Conservation (phyloP, 2,329 filamentous ascomycete genomes). For the Thelonectria discophora region DNA sequence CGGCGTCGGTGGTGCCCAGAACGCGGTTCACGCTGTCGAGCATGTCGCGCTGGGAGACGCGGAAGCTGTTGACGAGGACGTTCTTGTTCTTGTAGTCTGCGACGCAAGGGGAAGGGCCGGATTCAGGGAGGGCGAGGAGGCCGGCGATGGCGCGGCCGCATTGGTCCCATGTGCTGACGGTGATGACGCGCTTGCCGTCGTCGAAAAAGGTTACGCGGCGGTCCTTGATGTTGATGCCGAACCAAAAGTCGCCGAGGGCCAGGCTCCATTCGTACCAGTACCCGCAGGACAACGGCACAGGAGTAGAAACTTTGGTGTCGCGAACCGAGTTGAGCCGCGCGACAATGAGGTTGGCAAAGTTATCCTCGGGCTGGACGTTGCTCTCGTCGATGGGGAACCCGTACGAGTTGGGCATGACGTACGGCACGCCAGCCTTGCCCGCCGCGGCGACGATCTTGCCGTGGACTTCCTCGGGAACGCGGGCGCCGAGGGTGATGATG, state of each 20-base stretch:
- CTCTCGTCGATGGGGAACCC: conserved; percentile 56
- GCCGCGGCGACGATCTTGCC: conserved; percentile 62
- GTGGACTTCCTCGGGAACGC: conserved; percentile 56
- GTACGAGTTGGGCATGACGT: conserved; percentile 56
- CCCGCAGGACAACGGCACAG: conserved; percentile 59
- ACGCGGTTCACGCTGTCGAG: conserved; percentile 67
- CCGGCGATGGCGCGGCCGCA: conserved; percentile 63
- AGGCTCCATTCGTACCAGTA: conserved; percentile 66
- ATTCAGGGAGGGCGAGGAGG: conserved; percentile 55
- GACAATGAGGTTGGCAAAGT: conserved; percentile 44
- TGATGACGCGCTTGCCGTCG: conserved; percentile 65
- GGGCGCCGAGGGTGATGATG: conserved; percentile 60
- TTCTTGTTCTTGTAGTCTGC: conserved; percentile 51
- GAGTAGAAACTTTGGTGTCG: conserved; percentile 50
- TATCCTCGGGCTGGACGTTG: conserved; percentile 48
- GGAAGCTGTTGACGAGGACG: conserved; percentile 64
- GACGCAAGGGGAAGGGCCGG: conserved; percentile 48
- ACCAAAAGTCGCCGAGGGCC: conserved; percentile 49
- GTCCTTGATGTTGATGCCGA: conserved; percentile 59
- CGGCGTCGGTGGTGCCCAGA: conserved; percentile 62
- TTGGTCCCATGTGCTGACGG: conserved; percentile 67
- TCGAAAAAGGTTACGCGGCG: conserved; percentile 58
- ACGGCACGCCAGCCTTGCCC: conserved; percentile 62
- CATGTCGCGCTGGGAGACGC: conserved; percentile 71
- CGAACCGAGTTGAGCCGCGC: conserved; percentile 50